These are phyloP conservation scores for Schizopora paradoxa DNA, from an alignment of 1,284 basidiomycete species.

Conservation along the genomic window DNA sequence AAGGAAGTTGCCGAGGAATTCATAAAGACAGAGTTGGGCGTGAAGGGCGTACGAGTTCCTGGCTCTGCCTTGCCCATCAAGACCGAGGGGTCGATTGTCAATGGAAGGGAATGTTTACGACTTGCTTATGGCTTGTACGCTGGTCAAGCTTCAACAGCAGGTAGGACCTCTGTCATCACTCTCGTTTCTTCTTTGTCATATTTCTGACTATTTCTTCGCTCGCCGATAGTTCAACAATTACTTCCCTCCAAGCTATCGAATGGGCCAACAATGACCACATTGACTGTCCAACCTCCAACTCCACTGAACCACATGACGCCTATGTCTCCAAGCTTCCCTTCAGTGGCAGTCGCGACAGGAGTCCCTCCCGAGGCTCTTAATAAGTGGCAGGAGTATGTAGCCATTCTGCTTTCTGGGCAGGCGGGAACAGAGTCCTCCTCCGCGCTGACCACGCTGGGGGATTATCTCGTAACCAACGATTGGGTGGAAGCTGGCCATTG, in stretches of 20 bases:
- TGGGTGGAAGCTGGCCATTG: conserved; percentile 86
- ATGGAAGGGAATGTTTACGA: conserved; percentile 67
- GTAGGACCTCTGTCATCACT: conserved; percentile 34
- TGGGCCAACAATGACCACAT: conserved; percentile 26
- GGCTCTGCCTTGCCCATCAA: conserved; percentile 19
- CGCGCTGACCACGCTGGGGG: conserved; percentile 85
- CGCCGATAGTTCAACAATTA: conserved; percentile 65
- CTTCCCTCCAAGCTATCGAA: conserved; percentile 54
- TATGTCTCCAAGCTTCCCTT: conserved; percentile 57
- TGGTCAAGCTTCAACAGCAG: conserved; percentile 72
- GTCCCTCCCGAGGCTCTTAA: conserved; percentile 55
- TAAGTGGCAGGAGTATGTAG: conserved; percentile 84
- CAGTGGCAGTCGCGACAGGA: conserved; percentile 35
- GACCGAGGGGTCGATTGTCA: conserved; percentile 26
- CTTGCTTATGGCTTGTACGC: conserved; percentile 86
- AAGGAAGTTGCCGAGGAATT: conserved; percentile 88
- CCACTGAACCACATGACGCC: conserved; percentile 45
- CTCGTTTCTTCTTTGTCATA: conserved; percentile 6
- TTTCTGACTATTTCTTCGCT: conserved; percentile 9
- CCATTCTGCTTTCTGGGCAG: conserved; percentile 79
- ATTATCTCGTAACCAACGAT: conserved; percentile 68
- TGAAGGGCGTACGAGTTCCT: conserved; percentile 28
- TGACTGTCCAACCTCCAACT: conserved; percentile 35
- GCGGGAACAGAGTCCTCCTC: conserved; percentile 58
- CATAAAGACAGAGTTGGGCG: conserved; percentile 70